Evolutionary conservation across 257 asterid species (phyloP).

Genomic region (Fraxinus americana): DNA sequence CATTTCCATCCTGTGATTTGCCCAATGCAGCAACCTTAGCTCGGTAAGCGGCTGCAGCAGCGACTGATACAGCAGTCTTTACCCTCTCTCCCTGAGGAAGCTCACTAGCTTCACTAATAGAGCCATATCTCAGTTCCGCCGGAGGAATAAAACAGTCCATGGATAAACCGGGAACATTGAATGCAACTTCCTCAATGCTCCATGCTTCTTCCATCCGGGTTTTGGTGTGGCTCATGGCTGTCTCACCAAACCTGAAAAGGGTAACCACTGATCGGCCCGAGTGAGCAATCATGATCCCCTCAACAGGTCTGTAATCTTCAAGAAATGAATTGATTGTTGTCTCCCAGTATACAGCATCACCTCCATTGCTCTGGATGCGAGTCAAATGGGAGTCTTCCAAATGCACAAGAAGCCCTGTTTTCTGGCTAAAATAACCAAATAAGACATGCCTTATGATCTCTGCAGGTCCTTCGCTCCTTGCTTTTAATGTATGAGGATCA

Average conservation of each 20-base stretch:
- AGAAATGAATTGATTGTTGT: conserved; percentile 68
- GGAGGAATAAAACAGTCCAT: conserved; percentile 77
- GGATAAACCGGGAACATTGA: conserved; percentile 66
- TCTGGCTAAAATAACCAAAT: conserved; percentile 83
- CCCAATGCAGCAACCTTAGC: conserved; percentile 54
- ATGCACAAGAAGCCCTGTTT: conserved; percentile 78
- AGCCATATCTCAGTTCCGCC: conserved; percentile 55
- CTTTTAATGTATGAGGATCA: conserved; percentile 66
- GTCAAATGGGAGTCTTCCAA: conserved; percentile 79
- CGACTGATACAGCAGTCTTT: conserved; percentile 40
- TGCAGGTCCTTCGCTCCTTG: conserved; percentile 80
- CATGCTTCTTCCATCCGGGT: conserved; percentile 81
- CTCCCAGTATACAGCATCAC: conserved; percentile 75
- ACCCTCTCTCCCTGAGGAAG: conserved; percentile 53
- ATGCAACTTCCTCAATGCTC: conserved; percentile 72
- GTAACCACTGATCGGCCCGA: conserved; percentile 71
- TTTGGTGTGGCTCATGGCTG: conserved; percentile 77
- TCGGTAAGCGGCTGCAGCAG: conserved; percentile 51
- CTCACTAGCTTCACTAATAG: conserved; percentile 55
- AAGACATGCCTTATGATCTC: conserved; percentile 70
- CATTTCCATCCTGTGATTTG: conserved; percentile 32
- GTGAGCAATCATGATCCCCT: conserved; percentile 82
- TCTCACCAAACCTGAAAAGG: conserved; percentile 74
- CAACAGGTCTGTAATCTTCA: conserved; percentile 69
- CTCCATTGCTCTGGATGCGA: conserved; percentile 64